Base-by-base conservation (phyloP, 805 yeast species). In the Scheffersomyces spartinae region DNA sequence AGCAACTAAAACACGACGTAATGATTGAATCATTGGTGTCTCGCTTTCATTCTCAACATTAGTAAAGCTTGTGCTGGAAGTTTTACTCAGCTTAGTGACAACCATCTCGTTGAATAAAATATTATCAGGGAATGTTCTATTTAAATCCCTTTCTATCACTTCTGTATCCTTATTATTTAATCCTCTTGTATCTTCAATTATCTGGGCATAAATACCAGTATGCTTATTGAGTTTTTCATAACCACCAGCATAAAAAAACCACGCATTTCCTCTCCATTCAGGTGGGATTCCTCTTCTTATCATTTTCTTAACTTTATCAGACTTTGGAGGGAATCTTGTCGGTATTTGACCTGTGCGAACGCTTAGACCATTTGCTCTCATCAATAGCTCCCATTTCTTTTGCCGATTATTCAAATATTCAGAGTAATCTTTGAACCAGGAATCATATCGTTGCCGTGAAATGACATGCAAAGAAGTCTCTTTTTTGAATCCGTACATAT, bases 201-300 rank as follows among this genome's bases (percentile, higher is more conserved):
- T 61, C 32, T 62, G 58, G 23, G 74, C 81, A 47, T 86, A 91
- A 2, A 81, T 65, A 1, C 94, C 95, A 9, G 56, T 57, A 43
- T 86, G 73, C 20, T 72, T 71, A 36, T 68, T 72, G 29, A 84
- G 51, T 36, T 65, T 66, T 27, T 81, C 91, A 28, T 74, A 66
- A 3, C 97, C 98, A 14, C 75, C 74, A 6, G 94, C 94, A 49
- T 82, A 88, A 58, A 74, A 77, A 64, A 91, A 88, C 98, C 98
- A 88, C 1, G 96, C 95, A 36, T 71, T 70, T 1, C 98, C 98
- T 37, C 98, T 61, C 96, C 95, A 88, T 45, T 84, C 95, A 0
- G 95, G 86, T 0, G 98, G 97, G 7, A 88, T 76, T 8, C 98
- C 98, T 46, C 81, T 81, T 29, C 96, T 67, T 8, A 91, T 71